Evolutionary conservation across 768 basidiomycete species (phyloP).

Genomic region (Tremella yokohamensis): DNA sequence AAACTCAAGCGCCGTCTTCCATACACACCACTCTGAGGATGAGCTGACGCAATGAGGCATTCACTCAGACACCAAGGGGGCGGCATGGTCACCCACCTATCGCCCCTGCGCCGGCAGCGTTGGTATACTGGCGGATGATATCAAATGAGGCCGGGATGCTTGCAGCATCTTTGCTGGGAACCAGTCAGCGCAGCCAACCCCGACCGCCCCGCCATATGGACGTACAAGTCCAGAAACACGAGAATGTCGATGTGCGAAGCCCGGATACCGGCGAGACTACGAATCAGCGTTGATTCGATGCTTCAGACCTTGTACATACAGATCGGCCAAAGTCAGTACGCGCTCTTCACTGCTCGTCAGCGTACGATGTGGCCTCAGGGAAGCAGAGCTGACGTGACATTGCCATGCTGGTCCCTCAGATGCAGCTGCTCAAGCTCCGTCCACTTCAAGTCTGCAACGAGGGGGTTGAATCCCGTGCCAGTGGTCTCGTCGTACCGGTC

Average conservation of each 20-base stretch:
- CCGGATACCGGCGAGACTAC: background rate
- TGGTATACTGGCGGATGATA: background rate
- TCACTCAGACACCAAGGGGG: background rate
- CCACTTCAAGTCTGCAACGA: slow-evolving; percentile 1
- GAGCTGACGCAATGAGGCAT: too few species aligned
- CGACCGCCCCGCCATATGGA: too few species aligned
- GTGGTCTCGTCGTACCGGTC: slow-evolving; percentile 1
- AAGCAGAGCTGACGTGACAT: background rate
- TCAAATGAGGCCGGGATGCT: background rate
- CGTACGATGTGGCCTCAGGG: background rate
- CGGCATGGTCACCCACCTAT: too few species aligned
- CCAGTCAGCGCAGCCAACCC: too few species aligned
- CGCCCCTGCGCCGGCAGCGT: background rate
- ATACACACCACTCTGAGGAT: slow-evolving; percentile 8
- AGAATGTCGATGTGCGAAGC: background rate
- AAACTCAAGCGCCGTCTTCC: slow-evolving; percentile 1
- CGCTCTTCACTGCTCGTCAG: background rate
- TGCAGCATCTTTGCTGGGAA: background rate
- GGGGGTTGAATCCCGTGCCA: slow-evolving; percentile 5
- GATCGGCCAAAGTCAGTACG: background rate
- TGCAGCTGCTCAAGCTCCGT: background rate
- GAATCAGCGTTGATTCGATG: too few species aligned
- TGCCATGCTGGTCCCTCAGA: slow-evolving; percentile 5
- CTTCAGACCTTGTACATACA: background rate
- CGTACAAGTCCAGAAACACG: slow-evolving; percentile 10